Evolutionary conservation across 345 rosid genomes (phyloP).

Genomic region (Lenwebbia sp.): DNA sequence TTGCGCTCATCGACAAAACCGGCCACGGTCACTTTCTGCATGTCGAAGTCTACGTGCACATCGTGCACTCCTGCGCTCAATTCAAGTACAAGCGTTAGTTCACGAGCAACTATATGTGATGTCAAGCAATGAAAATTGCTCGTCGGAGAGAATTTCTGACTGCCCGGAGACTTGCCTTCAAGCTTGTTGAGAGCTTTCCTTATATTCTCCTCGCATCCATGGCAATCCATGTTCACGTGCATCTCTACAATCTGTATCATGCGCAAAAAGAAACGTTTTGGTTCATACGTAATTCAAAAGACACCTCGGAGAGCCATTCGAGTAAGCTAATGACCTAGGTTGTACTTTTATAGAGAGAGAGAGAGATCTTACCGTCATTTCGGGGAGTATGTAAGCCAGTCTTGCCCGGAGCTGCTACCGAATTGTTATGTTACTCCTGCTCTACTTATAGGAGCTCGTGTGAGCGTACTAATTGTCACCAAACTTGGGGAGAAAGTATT

Average conservation of each 20-base stretch:
- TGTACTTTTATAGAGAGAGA: too few species aligned
- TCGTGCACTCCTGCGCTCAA: conserved; percentile 1
- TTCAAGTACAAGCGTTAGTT: not conserved
- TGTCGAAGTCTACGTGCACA: not conserved
- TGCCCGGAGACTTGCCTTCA: not conserved
- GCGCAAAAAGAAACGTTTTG: not conserved
- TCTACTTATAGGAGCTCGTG: not conserved
- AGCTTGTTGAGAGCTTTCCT: conserved; percentile 3
- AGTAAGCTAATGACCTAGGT: too few species aligned
- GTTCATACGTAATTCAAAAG: not conserved
- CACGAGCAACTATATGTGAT: not conserved
- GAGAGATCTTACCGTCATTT: not conserved
- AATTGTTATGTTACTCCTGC: not conserved
- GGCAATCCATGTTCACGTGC: conserved; percentile 5
- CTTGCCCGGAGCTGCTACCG: not conserved
- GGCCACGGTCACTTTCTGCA: conserved; percentile 7
- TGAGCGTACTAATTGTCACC: not conserved
- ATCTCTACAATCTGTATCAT: conserved; percentile 4
- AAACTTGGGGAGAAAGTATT: not conserved
- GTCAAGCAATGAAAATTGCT: not conserved
- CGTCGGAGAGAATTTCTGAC: not conserved
- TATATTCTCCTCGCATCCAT: conserved; percentile 2
- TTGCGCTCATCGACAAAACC: conserved; percentile 4
- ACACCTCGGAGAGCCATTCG: not conserved
- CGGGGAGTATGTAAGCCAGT: not conserved